Evolutionary conservation across 306 rosid species (phyloP), one percentile per base, ranked within the genome.

Genomic region (Gastrolobium bilobum): DNA sequence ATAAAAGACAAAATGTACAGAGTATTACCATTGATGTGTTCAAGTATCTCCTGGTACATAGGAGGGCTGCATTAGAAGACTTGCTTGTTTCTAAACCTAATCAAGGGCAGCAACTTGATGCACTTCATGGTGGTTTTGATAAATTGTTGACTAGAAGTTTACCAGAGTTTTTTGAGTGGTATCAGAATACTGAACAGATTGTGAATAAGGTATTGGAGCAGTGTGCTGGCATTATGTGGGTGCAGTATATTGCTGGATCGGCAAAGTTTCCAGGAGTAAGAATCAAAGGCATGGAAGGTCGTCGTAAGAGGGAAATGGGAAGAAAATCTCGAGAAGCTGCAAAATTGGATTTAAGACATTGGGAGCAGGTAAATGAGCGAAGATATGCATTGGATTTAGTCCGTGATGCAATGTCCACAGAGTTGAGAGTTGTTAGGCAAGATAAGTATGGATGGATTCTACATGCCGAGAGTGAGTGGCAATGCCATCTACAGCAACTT

Each of bases 381-480:
- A 89, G 99, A 82, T 93, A 91, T 89, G 99, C 99, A 14, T 82
- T 96, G 70, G 99, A 96, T 83, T 83, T 88, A 88, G 93, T 96
- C 40, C 98, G 99, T 68, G 96, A 96, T 81, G 78, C 96, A 68
- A 90, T 96, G 98, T 89, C 99, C 68, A 90, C 99, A 4, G 99
- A 90, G 88, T 85, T 96, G 84, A 93, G 98, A 88, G 97, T 96
- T 83, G 97, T 96, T 62, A 92, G 99, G 85, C 99, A 96, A 77
- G 98, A 96, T 83, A 96, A 96, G 85, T 96, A 96, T 80, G 99
- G 99, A 42, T 96, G 99, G 99, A 90, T 96, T 91, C 91, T 96
- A 65, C 99, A 96, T 87, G 99, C 99, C 59, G 99, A 96, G 92
- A 96, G 99, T 58, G 97, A 90, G 89, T 96, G 99, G 99, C 94